phyloP scores from a whole-genome alignment of 495 filamentous ascomycete genomes.

The Massariosphaeria phaeospora region DNA sequence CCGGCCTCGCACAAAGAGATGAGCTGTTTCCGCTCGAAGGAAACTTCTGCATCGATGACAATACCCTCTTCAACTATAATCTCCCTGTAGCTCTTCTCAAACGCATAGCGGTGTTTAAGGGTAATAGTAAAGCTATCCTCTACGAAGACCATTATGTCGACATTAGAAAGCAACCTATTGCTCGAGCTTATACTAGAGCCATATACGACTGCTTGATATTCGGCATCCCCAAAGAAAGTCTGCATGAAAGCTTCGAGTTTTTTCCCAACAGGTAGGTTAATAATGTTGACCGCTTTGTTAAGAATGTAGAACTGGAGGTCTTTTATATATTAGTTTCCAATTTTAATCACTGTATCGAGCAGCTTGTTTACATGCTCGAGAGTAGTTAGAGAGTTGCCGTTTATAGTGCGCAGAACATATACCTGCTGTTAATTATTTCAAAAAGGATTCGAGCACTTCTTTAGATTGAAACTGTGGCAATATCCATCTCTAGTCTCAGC shows the following conservation, averaged over 20 bases:
- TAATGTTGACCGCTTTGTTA: background rate
- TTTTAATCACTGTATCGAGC: background rate
- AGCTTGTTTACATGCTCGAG: background rate
- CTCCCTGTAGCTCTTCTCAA: too few relatives aligned
- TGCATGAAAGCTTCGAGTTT: background rate
- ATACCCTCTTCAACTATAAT: background rate
- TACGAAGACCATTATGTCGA: background rate
- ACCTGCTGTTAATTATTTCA: background rate
- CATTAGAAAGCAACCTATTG: background rate
- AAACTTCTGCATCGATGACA: background rate
- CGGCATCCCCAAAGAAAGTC: background rate
- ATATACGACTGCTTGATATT: background rate
- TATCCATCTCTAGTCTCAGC: background rate
- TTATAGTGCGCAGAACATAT: background rate
- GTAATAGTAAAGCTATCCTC: background rate
- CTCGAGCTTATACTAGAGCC: background rate
- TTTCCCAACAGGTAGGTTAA: background rate
- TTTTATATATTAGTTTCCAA: background rate
- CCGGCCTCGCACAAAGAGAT: background rate
- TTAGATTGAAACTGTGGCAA: background rate
- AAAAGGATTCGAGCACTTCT: background rate
- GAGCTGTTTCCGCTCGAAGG: background rate
- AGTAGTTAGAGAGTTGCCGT: background rate
- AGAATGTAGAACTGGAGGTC: background rate
- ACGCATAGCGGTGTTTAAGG: background rate